Conservation (phyloP, 129 eudicot genomes). For the Sambucus nigra region DNA sequence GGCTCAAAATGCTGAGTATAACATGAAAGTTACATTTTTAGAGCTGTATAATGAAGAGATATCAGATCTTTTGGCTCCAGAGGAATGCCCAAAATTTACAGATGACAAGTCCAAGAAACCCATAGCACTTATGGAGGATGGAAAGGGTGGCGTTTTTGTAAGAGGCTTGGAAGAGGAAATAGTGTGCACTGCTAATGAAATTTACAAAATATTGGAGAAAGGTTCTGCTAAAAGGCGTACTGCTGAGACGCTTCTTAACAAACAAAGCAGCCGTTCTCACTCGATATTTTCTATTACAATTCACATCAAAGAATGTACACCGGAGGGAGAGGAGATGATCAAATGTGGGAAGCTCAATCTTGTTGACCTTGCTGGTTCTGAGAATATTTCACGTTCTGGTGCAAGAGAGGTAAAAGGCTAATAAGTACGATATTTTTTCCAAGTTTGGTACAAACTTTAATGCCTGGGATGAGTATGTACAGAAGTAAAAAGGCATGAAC, state of each 20-base stretch:
- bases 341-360: slow-evolving; percentile 92
- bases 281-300: slow-evolving; percentile 90
- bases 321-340: slow-evolving; percentile 96
- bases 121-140: slow-evolving; percentile 94
- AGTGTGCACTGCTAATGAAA: slow-evolving; percentile 83
- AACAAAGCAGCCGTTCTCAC: slow-evolving; percentile 95
- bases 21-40: slow-evolving; percentile 83
- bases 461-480: not conserved
- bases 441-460: not conserved
- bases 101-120: slow-evolving; percentile 96
- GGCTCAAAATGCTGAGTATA: slow-evolving; percentile 89
- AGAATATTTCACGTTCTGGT: slow-evolving; percentile 96
- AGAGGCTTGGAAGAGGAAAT: slow-evolving; percentile 94
- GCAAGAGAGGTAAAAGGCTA: slow-evolving; percentile 71
- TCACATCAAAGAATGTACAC: slow-evolving; percentile 85
- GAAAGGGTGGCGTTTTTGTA: slow-evolving; percentile 87
- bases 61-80: slow-evolving; percentile 93
- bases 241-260: slow-evolving; percentile 90
- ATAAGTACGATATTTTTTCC: not conserved
- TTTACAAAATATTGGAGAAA: slow-evolving; percentile 80
- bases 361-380: slow-evolving; percentile 98
- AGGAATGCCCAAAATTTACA: slow-evolving; percentile 46
- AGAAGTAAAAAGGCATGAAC: no score
- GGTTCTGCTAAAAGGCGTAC: slow-evolving; percentile 94
- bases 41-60: slow-evolving; percentile 96